A percentile compares a stretch with the other conserved stretches of the same genome.
Evolutionary conservation across 1,284 basidiomycete genomes (phyloP).

Genomic region (Leccinum proliferum): DNA sequence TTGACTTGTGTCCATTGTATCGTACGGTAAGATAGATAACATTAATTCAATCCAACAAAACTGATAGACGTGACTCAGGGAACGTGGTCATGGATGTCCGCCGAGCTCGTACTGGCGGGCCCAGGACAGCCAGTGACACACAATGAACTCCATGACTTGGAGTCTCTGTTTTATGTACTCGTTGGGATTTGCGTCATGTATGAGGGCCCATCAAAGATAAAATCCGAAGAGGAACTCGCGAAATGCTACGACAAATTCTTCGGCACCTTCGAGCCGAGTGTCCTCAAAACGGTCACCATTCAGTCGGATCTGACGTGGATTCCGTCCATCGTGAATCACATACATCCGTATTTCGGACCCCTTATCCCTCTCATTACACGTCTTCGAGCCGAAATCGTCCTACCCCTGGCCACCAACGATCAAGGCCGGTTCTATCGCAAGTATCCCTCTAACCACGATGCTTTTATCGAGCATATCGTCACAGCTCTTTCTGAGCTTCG

Average conservation of each 20-base stretch:
- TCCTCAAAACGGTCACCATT: background rate
- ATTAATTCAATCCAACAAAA: background rate
- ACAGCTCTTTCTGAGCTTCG: background rate
- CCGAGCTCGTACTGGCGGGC: background rate
- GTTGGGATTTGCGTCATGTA: background rate
- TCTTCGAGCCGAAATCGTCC: background rate
- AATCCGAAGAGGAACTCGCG: background rate
- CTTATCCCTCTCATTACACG: background rate
- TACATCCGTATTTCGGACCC: background rate
- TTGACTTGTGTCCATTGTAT: conserved; percentile 6
- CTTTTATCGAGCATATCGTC: background rate
- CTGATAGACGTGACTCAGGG: background rate
- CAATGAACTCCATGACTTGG: background rate
- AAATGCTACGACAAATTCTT: background rate
- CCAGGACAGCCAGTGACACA: background rate
- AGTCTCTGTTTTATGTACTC: background rate
- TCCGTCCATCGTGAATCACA: background rate
- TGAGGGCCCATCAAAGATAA: background rate
- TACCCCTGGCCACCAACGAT: background rate
- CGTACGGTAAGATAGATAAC: background rate
- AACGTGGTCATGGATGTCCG: background rate
- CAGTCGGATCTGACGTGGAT: background rate
- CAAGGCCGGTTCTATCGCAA: background rate
- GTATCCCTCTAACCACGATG: background rate
- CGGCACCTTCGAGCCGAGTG: background rate